phyloP scores from a whole-genome alignment of 352 stramenopile genomes.

The Sclerospora graminicola region DNA sequence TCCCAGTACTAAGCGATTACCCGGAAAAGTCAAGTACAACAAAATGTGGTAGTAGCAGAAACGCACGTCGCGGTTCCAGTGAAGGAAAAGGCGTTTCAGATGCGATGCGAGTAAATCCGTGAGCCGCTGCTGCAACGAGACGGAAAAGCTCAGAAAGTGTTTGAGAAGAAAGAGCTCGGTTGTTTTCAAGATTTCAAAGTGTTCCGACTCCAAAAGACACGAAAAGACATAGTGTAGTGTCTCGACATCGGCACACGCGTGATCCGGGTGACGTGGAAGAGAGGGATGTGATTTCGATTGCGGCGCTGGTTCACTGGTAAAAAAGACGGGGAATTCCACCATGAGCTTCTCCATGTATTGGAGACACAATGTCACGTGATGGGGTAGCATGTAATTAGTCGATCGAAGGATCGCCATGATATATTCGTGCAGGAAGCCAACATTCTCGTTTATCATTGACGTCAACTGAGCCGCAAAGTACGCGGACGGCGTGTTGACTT shows the following conservation, averaged over 20 bases:
- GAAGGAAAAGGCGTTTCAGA: constrained; percentile 58
- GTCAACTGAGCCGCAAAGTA: constrained; percentile 54
- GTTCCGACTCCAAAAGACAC: constrained; percentile 51
- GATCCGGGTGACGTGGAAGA: constrained; percentile 1
- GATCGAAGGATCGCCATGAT: constrained; percentile 44
- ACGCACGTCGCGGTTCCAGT: constrained; percentile 79
- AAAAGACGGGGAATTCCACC: constrained; percentile 49
- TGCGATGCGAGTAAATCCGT: constrained; percentile 35
- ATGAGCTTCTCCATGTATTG: constrained; percentile 55
- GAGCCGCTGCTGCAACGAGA: constrained; percentile 43
- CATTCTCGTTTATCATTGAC: constrained; percentile 38
- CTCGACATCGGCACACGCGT: constrained; percentile 21
- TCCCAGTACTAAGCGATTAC: constrained; percentile 62
- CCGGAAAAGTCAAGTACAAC: constrained; percentile 70
- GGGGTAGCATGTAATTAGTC: constrained; percentile 59
- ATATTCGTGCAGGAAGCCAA: constrained; percentile 40
- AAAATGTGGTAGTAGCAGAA: constrained; percentile 78
- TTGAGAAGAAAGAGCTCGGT: constrained; percentile 61
- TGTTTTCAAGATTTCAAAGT: constrained; percentile 62
- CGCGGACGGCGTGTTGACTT: constrained; percentile 17
- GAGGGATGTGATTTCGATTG: background rate
- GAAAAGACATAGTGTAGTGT: constrained; percentile 44
- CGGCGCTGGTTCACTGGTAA: constrained; percentile 23
- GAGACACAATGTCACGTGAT: constrained; percentile 61
- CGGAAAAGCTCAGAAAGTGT: constrained; percentile 42